Evolutionary conservation across 2,329 filamentous ascomycete genomes (phyloP).

Genomic region (Camillea tinctor): DNA sequence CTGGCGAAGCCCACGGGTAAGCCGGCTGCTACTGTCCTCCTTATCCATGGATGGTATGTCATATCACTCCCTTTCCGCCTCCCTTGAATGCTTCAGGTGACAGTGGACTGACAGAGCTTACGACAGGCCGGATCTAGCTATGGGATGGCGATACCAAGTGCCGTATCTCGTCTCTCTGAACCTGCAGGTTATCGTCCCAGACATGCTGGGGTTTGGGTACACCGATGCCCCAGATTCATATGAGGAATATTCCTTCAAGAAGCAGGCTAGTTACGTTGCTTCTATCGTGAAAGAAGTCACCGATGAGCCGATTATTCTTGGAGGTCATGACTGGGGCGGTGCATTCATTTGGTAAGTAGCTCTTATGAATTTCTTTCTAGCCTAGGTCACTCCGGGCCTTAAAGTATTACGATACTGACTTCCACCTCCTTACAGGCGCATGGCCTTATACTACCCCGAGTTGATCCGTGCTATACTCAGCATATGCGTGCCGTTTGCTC

Average conservation of each 20-base stretch:
- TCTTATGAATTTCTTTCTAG: neutral
- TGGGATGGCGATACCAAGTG: slow-evolving; percentile 89
- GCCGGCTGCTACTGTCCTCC: slow-evolving; percentile 49
- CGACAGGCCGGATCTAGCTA: slow-evolving; percentile 79
- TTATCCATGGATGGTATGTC: slow-evolving; percentile 35
- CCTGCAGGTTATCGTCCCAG: slow-evolving; percentile 77
- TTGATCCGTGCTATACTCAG: slow-evolving; percentile 74
- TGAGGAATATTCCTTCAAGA: slow-evolving; percentile 68
- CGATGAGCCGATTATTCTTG: slow-evolving; percentile 66
- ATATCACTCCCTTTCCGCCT: neutral
- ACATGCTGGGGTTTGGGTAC: slow-evolving; percentile 82
- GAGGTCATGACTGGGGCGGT: slow-evolving; percentile 94
- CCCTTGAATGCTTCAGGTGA: neutral
- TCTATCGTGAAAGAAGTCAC: slow-evolving; percentile 62
- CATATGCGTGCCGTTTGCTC: slow-evolving; percentile 73
- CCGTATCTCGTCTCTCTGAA: slow-evolving; percentile 70
- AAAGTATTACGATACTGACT: neutral
- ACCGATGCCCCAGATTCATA: slow-evolving; percentile 67
- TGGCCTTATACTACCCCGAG: slow-evolving; percentile 70
- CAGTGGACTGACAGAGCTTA: slow-evolving; percentile 29
- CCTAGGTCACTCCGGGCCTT: neutral
- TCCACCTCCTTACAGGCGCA: slow-evolving; percentile 43
- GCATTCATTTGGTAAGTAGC: slow-evolving; percentile 59
- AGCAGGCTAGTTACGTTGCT: slow-evolving; percentile 71
- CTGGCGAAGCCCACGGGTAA: slow-evolving; percentile 48